Evolutionary conservation across 768 basidiomycete species (phyloP), one percentile per base, ranked within the genome.

Genomic region (Lactarius deliciosus): DNA sequence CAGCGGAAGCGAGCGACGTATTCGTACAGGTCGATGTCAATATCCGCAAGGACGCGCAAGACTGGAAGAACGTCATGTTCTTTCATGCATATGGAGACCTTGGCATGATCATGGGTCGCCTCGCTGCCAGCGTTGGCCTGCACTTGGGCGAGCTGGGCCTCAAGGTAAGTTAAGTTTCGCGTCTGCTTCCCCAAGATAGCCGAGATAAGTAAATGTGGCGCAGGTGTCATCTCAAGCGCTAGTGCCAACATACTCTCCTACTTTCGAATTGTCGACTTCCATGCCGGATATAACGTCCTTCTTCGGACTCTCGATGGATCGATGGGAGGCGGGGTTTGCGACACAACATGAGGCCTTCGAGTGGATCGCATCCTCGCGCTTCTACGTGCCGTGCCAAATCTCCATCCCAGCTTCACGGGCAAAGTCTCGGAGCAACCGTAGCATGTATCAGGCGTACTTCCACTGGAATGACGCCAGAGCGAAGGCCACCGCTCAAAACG

Each of bases 81-180:
- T 83, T 83, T 71, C 81, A 85, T 64, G 82, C 84, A 1, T 90
- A 89, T 70, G 90, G 90, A 10, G 90, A 90, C 70, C 78, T 90
- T 20, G 86, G 86, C 0, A 88, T 89, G 83, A 87, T 91, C 18
- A 74, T 91, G 57, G 83, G 85, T 11, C 73, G 87, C 16, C 74
- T 90, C 20, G 82, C 79, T 10, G 79, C 81, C 47, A 83, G 82
- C 61, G 76, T 76, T 57, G 85, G 87, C 3, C 70, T 91, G 3
- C 71, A 75, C 2, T 73, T 87, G 0, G 83, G 84, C 6, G 76
- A 75, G 28, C 79, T 83, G 53, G 90, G 89, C 0, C 73, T 91
- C 22, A 88, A 84, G 80, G 89, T 87, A 50, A 60, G 74, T 38
- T 13, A 11, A 13, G 5, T 28, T 18, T 54, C 50, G 36, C 36